Evolutionary conservation across 1,284 basidiomycete genomes (phyloP), one percentile per base, ranked within the genome.

Genomic region (Ustilago sp.): DNA sequence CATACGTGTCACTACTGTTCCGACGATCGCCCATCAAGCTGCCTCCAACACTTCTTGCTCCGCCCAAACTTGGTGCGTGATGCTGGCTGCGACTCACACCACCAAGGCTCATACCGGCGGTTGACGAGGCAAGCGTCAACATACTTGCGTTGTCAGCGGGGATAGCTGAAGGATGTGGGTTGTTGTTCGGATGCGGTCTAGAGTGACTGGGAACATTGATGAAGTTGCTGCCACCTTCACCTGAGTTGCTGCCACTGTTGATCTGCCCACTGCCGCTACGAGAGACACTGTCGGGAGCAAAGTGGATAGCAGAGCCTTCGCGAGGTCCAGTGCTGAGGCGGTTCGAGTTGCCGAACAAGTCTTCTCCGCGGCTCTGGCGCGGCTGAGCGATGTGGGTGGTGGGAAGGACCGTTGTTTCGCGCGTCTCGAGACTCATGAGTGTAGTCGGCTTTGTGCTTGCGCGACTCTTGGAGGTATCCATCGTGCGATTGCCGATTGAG

Each of bases 361-460:
- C 74, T 15, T 65, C 69, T 8, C 65, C 66, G 12, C 47, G 53
- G 53, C 56, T 61, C 43, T 89, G 88, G 39, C 91, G 92, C 8
- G 91, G 92, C 83, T 95, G 93, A 4, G 94, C 94, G 77, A 97
- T 98, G 87, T 95, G 94, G 8, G 92, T 95, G 88, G 94, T 91
- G 28, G 74, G 76, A 4, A 74, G 65, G 17, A 78, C 57, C 3
- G 59, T 61, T 8, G 66, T 55, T 23, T 76, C 79, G 47, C 77
- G 74, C 8, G 71, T 79, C 15, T 98, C 95, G 69, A 96, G 90
- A 78, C 93, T 94, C 50, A 97, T 89, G 32, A 97, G 87, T 0
- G 95, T 98, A 2, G 95, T 98, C 2, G 94, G 95, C 86, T 98
- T 98, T 6, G 95, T 98, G 83, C 93, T 94, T 0, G 94, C 93